These are phyloP conservation scores for Narthecium ossifragum DNA, from an alignment of 106 monocot species.

Conservation along the genomic window DNA sequence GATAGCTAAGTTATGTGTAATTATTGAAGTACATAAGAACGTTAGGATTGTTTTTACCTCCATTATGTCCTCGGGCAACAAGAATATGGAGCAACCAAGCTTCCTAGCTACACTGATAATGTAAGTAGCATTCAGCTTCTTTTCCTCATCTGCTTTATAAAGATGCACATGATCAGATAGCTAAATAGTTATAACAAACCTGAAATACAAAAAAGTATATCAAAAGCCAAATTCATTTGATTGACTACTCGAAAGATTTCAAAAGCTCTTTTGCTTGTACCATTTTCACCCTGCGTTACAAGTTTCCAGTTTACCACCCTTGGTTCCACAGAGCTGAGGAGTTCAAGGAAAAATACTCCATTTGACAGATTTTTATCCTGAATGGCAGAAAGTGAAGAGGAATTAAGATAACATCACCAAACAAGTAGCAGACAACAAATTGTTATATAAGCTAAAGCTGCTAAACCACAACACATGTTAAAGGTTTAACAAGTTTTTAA, in stretches of 20 bases:
- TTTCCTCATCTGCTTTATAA: constrained; percentile 67
- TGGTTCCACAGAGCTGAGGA: constrained; percentile 50
- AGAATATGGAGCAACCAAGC: constrained; percentile 81
- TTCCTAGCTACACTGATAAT: constrained; percentile 90
- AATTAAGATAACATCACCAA: no score
- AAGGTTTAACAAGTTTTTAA: no score
- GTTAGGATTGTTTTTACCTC: no score
- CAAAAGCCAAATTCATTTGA: no score
- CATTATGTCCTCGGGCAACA: constrained; percentile 90
- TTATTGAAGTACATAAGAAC: no score
- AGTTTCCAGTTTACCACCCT: constrained; percentile 82
- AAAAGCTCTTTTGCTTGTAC: no score
- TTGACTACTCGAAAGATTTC: no score
- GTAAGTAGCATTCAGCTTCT: constrained; percentile 88
- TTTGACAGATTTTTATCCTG: constrained; percentile 25
- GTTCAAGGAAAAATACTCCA: constrained; percentile 29
- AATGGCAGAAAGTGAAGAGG: neutral
- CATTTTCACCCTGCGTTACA: constrained; percentile 66
- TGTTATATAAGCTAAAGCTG: no score
- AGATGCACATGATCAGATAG: neutral
- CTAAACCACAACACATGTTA: no score
- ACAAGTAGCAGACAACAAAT: no score
- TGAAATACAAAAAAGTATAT: no score
- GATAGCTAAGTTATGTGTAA: no score
- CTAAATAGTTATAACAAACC: neutral